phyloP scores from a whole-genome alignment of 345 rosid genomes.

The Orychophragmus violaceus region DNA sequence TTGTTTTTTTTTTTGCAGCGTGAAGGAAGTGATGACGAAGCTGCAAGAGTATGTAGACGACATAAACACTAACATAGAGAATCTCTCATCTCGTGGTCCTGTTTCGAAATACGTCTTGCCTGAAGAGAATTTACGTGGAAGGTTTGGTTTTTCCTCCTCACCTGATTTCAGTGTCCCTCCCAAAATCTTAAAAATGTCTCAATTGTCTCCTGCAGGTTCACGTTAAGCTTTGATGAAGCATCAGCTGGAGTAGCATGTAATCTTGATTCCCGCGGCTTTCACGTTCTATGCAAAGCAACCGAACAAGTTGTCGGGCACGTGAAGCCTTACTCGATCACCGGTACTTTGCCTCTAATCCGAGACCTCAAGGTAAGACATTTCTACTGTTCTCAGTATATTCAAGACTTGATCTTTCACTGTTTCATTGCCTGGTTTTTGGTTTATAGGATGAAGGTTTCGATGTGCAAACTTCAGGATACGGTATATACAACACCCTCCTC shows the following conservation, averaged over 20 bases:
- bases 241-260: constrained; percentile 84
- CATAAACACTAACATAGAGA: constrained; percentile 66
- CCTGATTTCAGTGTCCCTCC: neutral
- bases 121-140: constrained; percentile 79
- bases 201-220: constrained; percentile 41
- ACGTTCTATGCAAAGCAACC: constrained; percentile 82
- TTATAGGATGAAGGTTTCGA: constrained; percentile 92
- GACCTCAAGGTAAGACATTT: constrained; percentile 58
- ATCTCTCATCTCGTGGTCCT: constrained; percentile 67
- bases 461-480: constrained; percentile 88
- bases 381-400: neutral
- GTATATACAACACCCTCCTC: constrained; percentile 32
- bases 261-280: constrained; percentile 83
- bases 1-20: constrained; percentile 52
- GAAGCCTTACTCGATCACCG: constrained; percentile 91
- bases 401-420: neutral
- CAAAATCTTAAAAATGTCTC: neutral
- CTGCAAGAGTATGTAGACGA: constrained; percentile 76
- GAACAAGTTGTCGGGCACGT: constrained; percentile 85
- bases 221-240: constrained; percentile 69
- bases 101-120: constrained; percentile 79
- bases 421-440: neutral
- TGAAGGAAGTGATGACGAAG: constrained; percentile 58
- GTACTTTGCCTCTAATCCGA: constrained; percentile 86
- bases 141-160: constrained; percentile 32